Conservation (phyloP, 352 stramenopile genomes). For the Globisporangium spinosum region DNA sequence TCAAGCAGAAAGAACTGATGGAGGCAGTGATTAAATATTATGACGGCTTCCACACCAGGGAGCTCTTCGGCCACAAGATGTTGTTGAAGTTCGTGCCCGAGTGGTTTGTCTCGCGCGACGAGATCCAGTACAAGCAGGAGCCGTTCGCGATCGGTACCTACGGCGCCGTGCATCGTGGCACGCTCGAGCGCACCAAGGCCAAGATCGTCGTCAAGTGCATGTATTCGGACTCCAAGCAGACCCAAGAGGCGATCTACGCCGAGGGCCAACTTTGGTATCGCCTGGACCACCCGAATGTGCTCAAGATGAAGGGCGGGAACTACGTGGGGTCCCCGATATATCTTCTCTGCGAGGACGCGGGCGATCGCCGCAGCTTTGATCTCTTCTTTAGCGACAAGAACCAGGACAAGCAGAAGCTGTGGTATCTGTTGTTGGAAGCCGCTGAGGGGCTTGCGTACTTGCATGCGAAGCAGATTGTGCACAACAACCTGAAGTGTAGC, state of each 20-base stretch:
- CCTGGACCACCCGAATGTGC: slow-evolving; percentile 26
- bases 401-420: slow-evolving; percentile 9
- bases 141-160: slow-evolving; percentile 30
- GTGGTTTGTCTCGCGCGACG: slow-evolving; percentile 10
- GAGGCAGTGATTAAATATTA: not conserved
- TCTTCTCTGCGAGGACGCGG: slow-evolving; percentile 26
- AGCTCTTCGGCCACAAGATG: not conserved
- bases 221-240: slow-evolving; percentile 20
- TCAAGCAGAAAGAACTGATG: not conserved
- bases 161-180: slow-evolving; percentile 26
- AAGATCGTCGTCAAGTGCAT: slow-evolving; percentile 32
- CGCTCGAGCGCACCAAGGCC: slow-evolving; percentile 20
- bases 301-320: slow-evolving; percentile 26
- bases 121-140: slow-evolving; percentile 6
- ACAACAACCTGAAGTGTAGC: slow-evolving; percentile 35
- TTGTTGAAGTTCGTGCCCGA: not conserved
- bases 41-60: not conserved
- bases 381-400: slow-evolving; percentile 13
- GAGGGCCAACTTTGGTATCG: slow-evolving; percentile 27
- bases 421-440: slow-evolving; percentile 12
- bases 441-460: slow-evolving; percentile 33
- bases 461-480: slow-evolving; percentile 28
- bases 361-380: slow-evolving; percentile 21
- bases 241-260: slow-evolving; percentile 19
- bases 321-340: slow-evolving; percentile 24